These are phyloP conservation scores for Diaporthe sp. DNA, from an alignment of 2,329 filamentous ascomycete genomes.

Conservation along the genomic window DNA sequence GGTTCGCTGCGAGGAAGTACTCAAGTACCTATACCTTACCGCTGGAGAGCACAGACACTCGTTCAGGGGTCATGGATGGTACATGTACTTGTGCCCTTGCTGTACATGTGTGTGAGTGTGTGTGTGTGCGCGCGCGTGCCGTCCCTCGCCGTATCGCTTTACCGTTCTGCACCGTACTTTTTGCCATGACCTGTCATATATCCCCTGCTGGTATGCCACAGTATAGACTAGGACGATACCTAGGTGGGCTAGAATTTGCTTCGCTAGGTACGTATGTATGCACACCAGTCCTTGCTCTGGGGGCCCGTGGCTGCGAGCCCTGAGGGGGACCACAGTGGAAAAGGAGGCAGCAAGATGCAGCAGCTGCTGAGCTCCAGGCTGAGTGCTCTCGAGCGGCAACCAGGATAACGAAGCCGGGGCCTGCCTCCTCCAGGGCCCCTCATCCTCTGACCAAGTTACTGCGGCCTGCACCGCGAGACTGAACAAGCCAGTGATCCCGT, in stretches of 20 bases:
- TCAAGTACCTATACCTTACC: not conserved
- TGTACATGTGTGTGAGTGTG: not conserved
- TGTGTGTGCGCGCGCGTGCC: not conserved
- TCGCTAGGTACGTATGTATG: too few species aligned
- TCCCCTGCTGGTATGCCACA: not conserved
- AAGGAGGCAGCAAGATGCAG: constrained; percentile 12
- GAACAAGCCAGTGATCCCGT: not conserved
- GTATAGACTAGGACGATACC: not conserved
- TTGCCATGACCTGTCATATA: constrained; percentile 13
- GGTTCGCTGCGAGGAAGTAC: not conserved
- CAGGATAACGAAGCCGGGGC: not conserved
- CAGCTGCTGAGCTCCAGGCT: too few species aligned
- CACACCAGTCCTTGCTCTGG: not conserved
- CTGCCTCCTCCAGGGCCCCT: not conserved
- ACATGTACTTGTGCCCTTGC: not conserved
- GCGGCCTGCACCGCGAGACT: not conserved
- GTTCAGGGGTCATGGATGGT: not conserved
- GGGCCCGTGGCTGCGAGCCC: not conserved
- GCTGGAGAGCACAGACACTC: too few species aligned
- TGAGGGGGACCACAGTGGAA: not conserved
- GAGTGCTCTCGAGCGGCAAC: not conserved
- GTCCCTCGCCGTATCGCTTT: not conserved
- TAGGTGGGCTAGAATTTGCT: not conserved
- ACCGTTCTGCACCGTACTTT: not conserved
- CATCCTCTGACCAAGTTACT: not conserved